Conservation (phyloP, 805 yeast genomes). For the Lipomyces mesembrius region DNA sequence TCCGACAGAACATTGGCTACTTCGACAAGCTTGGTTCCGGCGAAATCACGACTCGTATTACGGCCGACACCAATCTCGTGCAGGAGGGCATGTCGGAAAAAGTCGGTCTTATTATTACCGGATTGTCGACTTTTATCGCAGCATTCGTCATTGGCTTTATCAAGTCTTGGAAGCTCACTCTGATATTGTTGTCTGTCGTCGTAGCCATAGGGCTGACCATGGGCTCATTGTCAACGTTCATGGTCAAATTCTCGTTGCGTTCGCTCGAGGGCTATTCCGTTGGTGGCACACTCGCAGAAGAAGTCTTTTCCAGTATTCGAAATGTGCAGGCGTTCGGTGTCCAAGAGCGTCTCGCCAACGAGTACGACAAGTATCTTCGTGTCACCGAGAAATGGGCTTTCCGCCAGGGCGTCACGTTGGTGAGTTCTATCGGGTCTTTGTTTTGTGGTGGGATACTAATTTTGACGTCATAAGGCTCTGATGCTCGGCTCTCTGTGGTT, state of each 20-base stretch:
- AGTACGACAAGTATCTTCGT: constrained; percentile 44
- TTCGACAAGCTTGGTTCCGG: constrained; percentile 52
- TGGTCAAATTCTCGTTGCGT: constrained; percentile 33
- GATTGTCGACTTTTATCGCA: constrained; percentile 49
- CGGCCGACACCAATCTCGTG: constrained; percentile 48
- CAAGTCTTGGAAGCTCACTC: constrained; percentile 48
- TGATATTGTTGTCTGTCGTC: constrained; percentile 46
- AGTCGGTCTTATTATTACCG: constrained; percentile 47
- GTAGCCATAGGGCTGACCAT: constrained; percentile 44
- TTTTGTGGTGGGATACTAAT: no score
- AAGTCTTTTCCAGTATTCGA: constrained; percentile 48
- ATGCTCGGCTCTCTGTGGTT: constrained; percentile 47
- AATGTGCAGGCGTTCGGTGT: constrained; percentile 52
- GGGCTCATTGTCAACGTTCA: constrained; percentile 42
- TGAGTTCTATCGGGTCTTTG: no score
- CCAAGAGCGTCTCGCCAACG: constrained; percentile 46
- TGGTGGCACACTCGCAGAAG: constrained; percentile 49
- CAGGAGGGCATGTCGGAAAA: constrained; percentile 53
- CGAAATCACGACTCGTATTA: constrained; percentile 51
- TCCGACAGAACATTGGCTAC: constrained; percentile 51
- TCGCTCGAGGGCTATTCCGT: constrained; percentile 30
- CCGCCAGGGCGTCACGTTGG: constrained; percentile 37
- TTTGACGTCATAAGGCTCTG: constrained; percentile 28
- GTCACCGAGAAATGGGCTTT: constrained; percentile 38
- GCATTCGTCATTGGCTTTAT: constrained; percentile 49